A percentile compares a stretch with the other conserved stretches of the same genome.
phyloP scores from a whole-genome alignment of 768 basidiomycete genomes.

The Dendrothele bispora region DNA sequence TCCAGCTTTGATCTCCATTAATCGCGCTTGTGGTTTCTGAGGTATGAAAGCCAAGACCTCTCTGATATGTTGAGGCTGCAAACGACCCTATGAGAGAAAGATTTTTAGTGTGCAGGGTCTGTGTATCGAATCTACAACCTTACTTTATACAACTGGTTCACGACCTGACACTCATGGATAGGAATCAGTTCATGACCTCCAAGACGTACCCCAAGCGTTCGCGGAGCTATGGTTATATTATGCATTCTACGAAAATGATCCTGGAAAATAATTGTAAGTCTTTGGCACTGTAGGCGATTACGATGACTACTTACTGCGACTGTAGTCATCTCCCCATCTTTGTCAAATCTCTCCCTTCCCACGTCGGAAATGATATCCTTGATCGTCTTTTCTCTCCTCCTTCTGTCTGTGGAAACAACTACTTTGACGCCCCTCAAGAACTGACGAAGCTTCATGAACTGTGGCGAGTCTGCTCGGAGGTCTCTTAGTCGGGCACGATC shows the following conservation, averaged over 20 bases:
- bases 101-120: background rate
- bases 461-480: background rate
- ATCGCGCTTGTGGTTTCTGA: conserved; percentile 19
- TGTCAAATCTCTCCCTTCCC: conserved; percentile 25
- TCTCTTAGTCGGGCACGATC: conserved; percentile 17
- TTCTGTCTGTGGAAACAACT: conserved; percentile 12
- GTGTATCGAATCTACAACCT: background rate
- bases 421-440: conserved; percentile 32
- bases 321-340: conserved; percentile 20
- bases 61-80: conserved; percentile 28
- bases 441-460: conserved; percentile 21
- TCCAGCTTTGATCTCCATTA: conserved; percentile 22
- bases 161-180: conserved; percentile 22
- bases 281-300: background rate
- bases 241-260: conserved; percentile 26
- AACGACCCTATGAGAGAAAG: conserved; percentile 20
- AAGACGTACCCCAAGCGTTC: conserved; percentile 26
- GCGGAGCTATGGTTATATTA: conserved; percentile 18
- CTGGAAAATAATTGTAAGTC: conserved; percentile 11
- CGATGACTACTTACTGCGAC: conserved; percentile 24
- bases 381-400: conserved; percentile 24
- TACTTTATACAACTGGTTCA: conserved; percentile 31
- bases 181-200: conserved; percentile 28
- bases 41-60: conserved; percentile 29
- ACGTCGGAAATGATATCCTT: conserved; percentile 27